Evolutionary conservation across 345 rosid species (phyloP).

Genomic region (Passiflora organensis): DNA sequence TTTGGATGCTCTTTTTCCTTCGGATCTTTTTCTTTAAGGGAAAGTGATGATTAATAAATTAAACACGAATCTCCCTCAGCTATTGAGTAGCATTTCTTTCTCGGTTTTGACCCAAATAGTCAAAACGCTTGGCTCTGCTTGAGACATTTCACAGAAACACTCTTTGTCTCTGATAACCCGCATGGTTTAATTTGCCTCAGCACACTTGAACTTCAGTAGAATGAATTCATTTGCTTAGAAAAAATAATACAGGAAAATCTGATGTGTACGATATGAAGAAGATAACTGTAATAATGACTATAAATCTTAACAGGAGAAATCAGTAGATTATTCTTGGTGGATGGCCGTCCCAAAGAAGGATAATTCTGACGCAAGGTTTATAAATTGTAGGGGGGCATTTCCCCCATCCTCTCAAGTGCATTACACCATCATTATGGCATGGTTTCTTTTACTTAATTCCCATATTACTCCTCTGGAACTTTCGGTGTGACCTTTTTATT

Average conservation of each 20-base stretch:
- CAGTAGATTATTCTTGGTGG: slow-evolving; percentile 7
- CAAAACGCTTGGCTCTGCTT: too few species aligned
- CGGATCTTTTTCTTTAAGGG: slow-evolving; percentile 3
- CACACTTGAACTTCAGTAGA: background rate
- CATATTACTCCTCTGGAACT: slow-evolving; percentile 6
- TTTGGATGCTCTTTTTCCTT: slow-evolving; percentile 9
- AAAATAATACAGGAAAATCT: too few species aligned
- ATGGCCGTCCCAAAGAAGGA: slow-evolving; percentile 22
- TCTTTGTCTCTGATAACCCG: too few species aligned
- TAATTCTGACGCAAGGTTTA: slow-evolving; percentile 24
- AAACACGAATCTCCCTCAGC: background rate
- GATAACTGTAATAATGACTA: slow-evolving; percentile 13
- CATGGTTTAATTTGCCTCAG: background rate
- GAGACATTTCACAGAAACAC: too few species aligned
- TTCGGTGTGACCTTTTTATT: slow-evolving; percentile 8
- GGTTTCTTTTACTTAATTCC: slow-evolving; percentile 11
- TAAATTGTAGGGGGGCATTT: slow-evolving; percentile 25
- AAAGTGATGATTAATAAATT: background rate
- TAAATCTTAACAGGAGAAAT: slow-evolving; percentile 2
- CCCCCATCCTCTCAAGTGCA: slow-evolving; percentile 35
- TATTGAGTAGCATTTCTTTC: too few species aligned
- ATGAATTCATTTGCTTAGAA: too few species aligned
- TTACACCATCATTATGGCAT: slow-evolving; percentile 24
- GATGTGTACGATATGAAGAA: too few species aligned
- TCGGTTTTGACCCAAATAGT: too few species aligned